Evolutionary conservation across 2,329 filamentous ascomycete genomes (phyloP).

Genomic region (Pseudogymnoascus sp.): DNA sequence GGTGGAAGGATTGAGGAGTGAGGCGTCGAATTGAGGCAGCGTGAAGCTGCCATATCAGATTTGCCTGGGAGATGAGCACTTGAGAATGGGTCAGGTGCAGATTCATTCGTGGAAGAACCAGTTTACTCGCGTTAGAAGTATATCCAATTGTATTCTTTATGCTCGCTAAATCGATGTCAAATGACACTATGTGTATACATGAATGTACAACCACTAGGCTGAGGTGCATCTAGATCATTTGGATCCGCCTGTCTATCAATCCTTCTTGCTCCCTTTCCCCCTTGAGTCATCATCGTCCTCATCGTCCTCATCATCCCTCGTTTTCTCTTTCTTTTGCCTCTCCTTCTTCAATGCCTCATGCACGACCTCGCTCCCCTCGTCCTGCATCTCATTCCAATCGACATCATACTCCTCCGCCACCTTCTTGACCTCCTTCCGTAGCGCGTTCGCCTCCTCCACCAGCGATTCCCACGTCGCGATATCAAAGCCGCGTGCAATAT

Average conservation of each 20-base stretch:
- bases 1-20: not conserved
- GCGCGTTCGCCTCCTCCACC: constrained; percentile 68
- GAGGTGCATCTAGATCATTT: not conserved
- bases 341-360: constrained; percentile 49
- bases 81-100: not conserved
- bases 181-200: not conserved
- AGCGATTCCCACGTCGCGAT: constrained; percentile 66
- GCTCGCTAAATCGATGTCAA: not conserved
- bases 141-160: constrained; percentile 10
- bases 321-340: constrained; percentile 31
- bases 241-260: constrained; percentile 2
- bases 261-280: constrained; percentile 16
- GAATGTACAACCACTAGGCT: not conserved
- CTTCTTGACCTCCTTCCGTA: constrained; percentile 69
- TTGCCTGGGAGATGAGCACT: not conserved
- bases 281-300: constrained; percentile 23
- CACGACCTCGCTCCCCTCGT: constrained; percentile 61
- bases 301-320: constrained; percentile 31
- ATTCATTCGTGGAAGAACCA: not conserved
- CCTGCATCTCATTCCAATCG: constrained; percentile 72
- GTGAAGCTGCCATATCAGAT: not conserved
- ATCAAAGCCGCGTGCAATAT: constrained; percentile 68
- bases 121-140: not conserved
- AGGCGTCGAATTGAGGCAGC: not conserved
- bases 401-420: constrained; percentile 83